Conservation (phyloP, 305 asterid species). For the Plantago lanceolata region DNA sequence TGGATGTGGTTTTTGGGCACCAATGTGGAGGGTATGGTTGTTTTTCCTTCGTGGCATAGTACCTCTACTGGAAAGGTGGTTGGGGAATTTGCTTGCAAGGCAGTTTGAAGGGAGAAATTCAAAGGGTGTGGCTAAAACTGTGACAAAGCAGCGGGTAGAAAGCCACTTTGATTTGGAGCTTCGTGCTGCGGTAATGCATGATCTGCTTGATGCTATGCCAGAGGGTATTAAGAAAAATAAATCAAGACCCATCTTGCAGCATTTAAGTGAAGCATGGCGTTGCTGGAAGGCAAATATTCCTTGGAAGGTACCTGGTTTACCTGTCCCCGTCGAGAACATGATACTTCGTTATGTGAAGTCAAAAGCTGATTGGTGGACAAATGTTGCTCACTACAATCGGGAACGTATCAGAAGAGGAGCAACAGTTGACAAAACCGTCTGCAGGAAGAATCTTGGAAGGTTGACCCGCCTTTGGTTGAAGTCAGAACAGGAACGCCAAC, state of each 20-base stretch:
- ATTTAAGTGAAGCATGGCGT: slow-evolving; percentile 99
- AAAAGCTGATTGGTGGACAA: slow-evolving; percentile 99
- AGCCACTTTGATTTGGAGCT: slow-evolving; percentile 98
- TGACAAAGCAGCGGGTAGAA: slow-evolving; percentile 98
- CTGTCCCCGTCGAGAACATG: slow-evolving; percentile 99
- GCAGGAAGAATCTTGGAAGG: slow-evolving; percentile 97
- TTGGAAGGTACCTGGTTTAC: slow-evolving; percentile 99
- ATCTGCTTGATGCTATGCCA: slow-evolving; percentile 99
- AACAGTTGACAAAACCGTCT: slow-evolving; percentile 97
- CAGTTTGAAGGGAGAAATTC: slow-evolving; percentile 98
- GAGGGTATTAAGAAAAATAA: slow-evolving; percentile 98
- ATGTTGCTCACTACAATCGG: slow-evolving; percentile 97
- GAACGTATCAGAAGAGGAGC: slow-evolving; percentile 99
- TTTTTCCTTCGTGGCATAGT: slow-evolving; percentile 98
- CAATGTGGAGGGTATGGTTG: slow-evolving; percentile 99
- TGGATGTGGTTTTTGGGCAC: slow-evolving; percentile 99
- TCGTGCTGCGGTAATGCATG: slow-evolving; percentile 99
- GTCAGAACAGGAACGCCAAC: slow-evolving; percentile 99
- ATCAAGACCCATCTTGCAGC: slow-evolving; percentile 98
- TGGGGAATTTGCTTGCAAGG: slow-evolving; percentile 93
- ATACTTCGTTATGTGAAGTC: slow-evolving; percentile 97
- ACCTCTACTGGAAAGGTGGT: slow-evolving; percentile 97
- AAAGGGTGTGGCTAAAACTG: slow-evolving; percentile 99
- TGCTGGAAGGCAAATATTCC: slow-evolving; percentile 99
- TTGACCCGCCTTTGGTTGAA: slow-evolving; percentile 99